Percentiles rank a stretch among this genome's conserved stretches.
These are phyloP conservation scores for Colletotrichum theobromicola DNA, from an alignment of 2,329 filamentous ascomycete species.

Conservation along the genomic window DNA sequence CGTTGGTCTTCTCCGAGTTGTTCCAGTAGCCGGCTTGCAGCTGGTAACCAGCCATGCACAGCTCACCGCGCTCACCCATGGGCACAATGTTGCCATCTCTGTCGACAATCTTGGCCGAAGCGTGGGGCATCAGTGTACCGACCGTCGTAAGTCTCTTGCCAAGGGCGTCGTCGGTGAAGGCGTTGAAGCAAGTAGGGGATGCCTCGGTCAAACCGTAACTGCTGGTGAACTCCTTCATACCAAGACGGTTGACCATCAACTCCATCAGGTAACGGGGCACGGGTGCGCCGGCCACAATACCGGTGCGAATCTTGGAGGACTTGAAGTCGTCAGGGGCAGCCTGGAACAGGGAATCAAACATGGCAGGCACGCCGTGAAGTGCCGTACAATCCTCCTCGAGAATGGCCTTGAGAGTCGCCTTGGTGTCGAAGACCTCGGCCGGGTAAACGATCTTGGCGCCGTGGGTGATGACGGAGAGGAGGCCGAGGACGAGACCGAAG, in stretches of 20 bases:
- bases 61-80: constrained; percentile 71
- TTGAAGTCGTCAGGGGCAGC: constrained; percentile 45
- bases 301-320: constrained; percentile 67
- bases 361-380: constrained; percentile 81
- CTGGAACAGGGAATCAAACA: constrained; percentile 74
- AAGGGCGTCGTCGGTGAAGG: constrained; percentile 75
- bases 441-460: constrained; percentile 80
- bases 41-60: constrained; percentile 81
- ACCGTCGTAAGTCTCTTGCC: constrained; percentile 73
- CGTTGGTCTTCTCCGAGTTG: constrained; percentile 75
- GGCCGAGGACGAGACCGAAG: constrained; percentile 79
- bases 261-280: constrained; percentile 80
- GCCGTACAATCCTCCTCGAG: constrained; percentile 73
- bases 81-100: constrained; percentile 69
- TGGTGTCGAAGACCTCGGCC: constrained; percentile 73
- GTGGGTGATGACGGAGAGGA: constrained; percentile 75
- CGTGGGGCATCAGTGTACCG: constrained; percentile 77
- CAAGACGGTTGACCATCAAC: constrained; percentile 70
- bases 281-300: constrained; percentile 80
- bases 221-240: constrained; percentile 76
- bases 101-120: constrained; percentile 79
- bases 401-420: constrained; percentile 70
- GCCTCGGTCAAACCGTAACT: constrained; percentile 80
- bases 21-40: constrained; percentile 72
- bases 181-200: constrained; percentile 81